Evolutionary conservation across 192 early-diverging fungal genomes (phyloP), one percentile per base, ranked within the genome.

Genomic region (Cladochytrium replicatum): DNA sequence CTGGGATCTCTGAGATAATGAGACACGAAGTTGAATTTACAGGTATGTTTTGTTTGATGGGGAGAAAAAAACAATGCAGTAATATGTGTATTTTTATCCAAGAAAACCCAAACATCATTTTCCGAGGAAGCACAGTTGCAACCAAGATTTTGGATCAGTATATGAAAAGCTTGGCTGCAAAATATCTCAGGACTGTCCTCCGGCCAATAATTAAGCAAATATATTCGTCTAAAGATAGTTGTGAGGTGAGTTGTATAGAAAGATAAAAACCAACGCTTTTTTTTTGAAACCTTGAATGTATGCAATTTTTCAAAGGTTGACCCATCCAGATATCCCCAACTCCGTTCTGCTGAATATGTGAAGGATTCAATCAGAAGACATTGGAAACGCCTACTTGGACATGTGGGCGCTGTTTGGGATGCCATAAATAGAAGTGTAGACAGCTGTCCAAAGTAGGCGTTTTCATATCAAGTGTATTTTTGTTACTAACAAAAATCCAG

Each of bases 91-190:
- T 52, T 24, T 23, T 43, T 11, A 45, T 19, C 0, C 54, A 52
- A 32, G 77, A 71, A 11, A 69, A 73, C 42, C 55, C 63, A 3
- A 77, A 80, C 48, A 78, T 72, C 23, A 50, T 79, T 15, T 80
- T 80, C 54, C 51, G 77, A 38, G 77, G 69, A 7, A 80, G 76
- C 39, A 65, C 68, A 5, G 38, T 79, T 32, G 64, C 74, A 6
- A 78, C 72, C 8, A 80, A 80, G 48, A 46, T 63, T 4, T 37
- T 80, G 6, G 77, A 80, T 38, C 60, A 71, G 46, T 80, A 71
- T 55, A 75, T 80, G 75, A 77, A 80, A 43, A 37, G 56, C 5
- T 30, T 73, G 30, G 77, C 65, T 4, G 43, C 48, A 25, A 50
- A 63, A 1, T 80, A 77, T 41, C 52, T 80, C 11, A 48, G 43